Evolutionary conservation across 129 eudicot genomes (phyloP).

Genomic region (Saposhnikovia divaricata): DNA sequence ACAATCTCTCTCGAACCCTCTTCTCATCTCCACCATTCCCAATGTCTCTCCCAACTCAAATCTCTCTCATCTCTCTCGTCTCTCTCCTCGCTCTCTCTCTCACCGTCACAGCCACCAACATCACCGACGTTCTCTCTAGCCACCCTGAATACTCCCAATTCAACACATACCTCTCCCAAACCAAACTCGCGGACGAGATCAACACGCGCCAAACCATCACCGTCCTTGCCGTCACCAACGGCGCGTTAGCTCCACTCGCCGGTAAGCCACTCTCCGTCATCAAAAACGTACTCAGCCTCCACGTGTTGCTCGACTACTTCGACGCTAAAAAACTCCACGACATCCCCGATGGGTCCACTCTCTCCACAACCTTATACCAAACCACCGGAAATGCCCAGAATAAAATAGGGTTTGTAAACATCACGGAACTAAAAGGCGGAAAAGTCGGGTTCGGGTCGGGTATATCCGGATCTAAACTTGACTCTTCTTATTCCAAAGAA

Average conservation of each 20-base stretch:
- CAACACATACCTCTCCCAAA: slow-evolving; percentile 44
- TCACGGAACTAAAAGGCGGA: slow-evolving; percentile 61
- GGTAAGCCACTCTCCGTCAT: slow-evolving; percentile 40
- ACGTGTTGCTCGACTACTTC: slow-evolving; percentile 61
- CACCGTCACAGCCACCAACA: slow-evolving; percentile 41
- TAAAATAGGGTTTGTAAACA: slow-evolving; percentile 53
- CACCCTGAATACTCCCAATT: slow-evolving; percentile 52
- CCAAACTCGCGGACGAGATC: slow-evolving; percentile 68
- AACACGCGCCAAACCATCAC: slow-evolving; percentile 55
- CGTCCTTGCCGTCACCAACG: slow-evolving; percentile 52
- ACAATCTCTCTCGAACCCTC: neutral
- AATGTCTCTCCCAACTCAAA: neutral
- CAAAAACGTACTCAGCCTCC: slow-evolving; percentile 54
- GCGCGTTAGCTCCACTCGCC: slow-evolving; percentile 28
- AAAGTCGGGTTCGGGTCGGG: slow-evolving; percentile 71
- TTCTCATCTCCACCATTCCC: neutral
- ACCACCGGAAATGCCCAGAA: slow-evolving; percentile 66
- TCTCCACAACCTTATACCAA: slow-evolving; percentile 64
- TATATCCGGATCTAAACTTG: slow-evolving; percentile 33
- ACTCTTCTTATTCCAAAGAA: slow-evolving; percentile 35
- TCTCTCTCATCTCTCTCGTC: neutral
- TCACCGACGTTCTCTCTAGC: slow-evolving; percentile 41
- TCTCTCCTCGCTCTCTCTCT: slow-evolving; percentile 21
- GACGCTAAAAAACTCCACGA: slow-evolving; percentile 50
- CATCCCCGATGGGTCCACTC: slow-evolving; percentile 47